These are phyloP conservation scores for Eimeria praecox DNA, from an alignment of 169 alveolate genomes.

Conservation along the genomic window DNA sequence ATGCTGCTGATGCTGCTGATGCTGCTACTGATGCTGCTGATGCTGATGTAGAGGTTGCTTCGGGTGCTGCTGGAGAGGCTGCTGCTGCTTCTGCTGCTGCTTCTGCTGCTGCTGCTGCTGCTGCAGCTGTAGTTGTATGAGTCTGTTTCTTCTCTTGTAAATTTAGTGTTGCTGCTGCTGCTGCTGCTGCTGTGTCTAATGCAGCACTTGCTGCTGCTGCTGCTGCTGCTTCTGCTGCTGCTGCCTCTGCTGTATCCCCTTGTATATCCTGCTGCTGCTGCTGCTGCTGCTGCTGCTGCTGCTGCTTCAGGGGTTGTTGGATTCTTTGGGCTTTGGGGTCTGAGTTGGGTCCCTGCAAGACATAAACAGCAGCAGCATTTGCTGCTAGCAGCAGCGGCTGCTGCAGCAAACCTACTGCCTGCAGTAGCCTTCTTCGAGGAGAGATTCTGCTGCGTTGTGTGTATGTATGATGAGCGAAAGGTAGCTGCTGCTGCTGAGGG, in stretches of 20 bases:
- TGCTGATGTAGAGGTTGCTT: not conserved
- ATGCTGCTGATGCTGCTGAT: not conserved
- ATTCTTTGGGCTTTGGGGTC: not conserved
- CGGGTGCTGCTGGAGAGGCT: not conserved
- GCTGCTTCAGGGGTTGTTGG: not conserved
- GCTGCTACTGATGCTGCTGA: not conserved
- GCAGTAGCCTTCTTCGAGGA: conserved; percentile 62
- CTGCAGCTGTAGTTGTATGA: too few relatives aligned
- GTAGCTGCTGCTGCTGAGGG: conserved; percentile 45
- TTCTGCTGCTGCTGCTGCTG: not conserved
- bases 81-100: conserved; percentile 5
- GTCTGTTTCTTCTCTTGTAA: too few relatives aligned
- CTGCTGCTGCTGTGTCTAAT: too few relatives aligned
- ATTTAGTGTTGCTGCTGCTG: not conserved
- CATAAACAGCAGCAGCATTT: conserved; percentile 6
- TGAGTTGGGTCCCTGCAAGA: conserved; percentile 33
- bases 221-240: too few relatives aligned
- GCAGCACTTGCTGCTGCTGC: conserved; percentile 7
- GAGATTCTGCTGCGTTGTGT: conserved; percentile 74
- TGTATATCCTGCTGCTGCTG: not conserved
- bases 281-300: conserved; percentile 32
- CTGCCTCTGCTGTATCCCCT: not conserved
- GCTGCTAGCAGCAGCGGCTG: conserved; percentile 71
- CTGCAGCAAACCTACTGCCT: conserved; percentile 67
- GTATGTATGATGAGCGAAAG: conserved; percentile 62